Evolutionary conservation across 2,329 filamentous ascomycete genomes (phyloP), one percentile per base, ranked within the genome.

Genomic region (Tolypocladium paradoxum): DNA sequence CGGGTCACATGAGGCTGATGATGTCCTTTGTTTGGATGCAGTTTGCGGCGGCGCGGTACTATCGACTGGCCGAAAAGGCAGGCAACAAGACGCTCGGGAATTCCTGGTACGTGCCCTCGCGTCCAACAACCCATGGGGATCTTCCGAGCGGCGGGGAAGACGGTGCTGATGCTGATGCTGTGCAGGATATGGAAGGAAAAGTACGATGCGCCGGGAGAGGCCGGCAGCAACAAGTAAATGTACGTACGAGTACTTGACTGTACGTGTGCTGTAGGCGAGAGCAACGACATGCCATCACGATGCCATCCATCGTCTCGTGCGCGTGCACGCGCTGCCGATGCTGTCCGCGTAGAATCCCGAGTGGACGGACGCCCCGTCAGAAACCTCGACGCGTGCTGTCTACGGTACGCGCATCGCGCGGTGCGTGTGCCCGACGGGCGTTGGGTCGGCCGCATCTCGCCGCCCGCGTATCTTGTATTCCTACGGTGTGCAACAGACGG

Each of bases 101-200:
- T 74, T 87, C 88, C 62, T 99, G 93, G 92, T 96, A 84, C 70
- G 88, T 81, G 48, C 50, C 57, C 55, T 60, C 56, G n/a, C n/a
- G n/a, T 51, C 58, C 53, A 56, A 52, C 48, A 50, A 38, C 53
- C 52, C 49, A 20, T 6, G 29, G 8, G 8, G 6, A 14, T 24
- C 36, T 12, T 14, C 14, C 34, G n/a, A n/a, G n/a, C n/a, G n/a
- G n/a, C n/a, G 20, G 16, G 40, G 20, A 20, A 27, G 40, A 8
- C 2, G 14, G 27, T 12, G 8, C 27, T 48, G 14, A 31, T 16
- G 33, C 52, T 48, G 38, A 54, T 54, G 53, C 51, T 50, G 34
- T 54, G 22, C 43, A 95, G 90, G 91, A 96, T 97, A 66, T 96
- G 92, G 90, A 97, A 97, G 70, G 90, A 95, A 57, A 97, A 97